Base-by-base conservation (phyloP, 768 basidiomycete species). In the Termitomyces sp. region DNA sequence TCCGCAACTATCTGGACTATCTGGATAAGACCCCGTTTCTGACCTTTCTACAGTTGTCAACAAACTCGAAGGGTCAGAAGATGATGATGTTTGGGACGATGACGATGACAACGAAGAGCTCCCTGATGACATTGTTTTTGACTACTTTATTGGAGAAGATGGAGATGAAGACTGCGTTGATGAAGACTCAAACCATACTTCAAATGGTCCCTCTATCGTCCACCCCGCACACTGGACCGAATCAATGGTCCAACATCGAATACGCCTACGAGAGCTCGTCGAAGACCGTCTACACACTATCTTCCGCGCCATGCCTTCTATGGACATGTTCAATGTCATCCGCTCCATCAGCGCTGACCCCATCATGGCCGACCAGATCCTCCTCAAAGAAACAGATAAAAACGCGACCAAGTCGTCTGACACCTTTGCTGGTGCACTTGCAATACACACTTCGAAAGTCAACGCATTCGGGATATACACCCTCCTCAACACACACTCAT, bases 211-310 rank as follows among this genome's bases (percentile, higher is more conserved):
- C 0, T 72, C 68, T 56, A 67, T 57, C 35, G 68, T 72, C 49
- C 75, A 77, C 43, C 76, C 80, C 1, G 50, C 61, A 9, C 83
- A 88, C 60, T 88, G 86, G 86, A 66, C 77, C 0, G 61, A 65
- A 34, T 53, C 63, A 24, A 63, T 82, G 40, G 71, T 74, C 45
- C 65, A 64, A 22, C 77, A 77, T 35, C 71, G 77, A 49, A 38
- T 62, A 9, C 63, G 52, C 3, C 69, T 86, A 24, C 74, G 78
- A 12, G 63, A 70, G 2, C 65, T 77, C 55, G 71, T 86, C n/a
- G 71, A 78, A 51, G 53, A 66, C 2, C 72, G 70, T 21, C 74
- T 88, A 21, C 62, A 74, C 17, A 47, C 65, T 0, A 64, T 78
- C n/a, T 88, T 87, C 71, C 70, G 75, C 53, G 50, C 24, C 10